Evolutionary conservation across 2,329 filamentous ascomycete genomes (phyloP).

Genomic region (Cercospora berteroae): DNA sequence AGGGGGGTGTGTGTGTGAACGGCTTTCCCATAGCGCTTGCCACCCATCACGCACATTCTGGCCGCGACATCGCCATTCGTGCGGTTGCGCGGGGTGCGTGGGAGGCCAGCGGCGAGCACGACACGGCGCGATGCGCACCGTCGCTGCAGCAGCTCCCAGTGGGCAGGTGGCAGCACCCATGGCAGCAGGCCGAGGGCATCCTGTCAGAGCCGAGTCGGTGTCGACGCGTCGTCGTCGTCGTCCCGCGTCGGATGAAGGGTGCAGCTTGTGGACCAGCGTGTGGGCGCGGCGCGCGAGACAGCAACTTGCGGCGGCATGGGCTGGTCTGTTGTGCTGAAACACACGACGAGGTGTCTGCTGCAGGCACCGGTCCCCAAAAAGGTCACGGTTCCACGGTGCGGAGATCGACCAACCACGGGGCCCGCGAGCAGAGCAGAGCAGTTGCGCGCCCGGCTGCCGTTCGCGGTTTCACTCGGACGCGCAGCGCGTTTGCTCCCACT

Average conservation of each 20-base stretch:
- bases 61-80: neutral
- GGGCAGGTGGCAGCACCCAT: constrained; percentile 18
- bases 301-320: neutral
- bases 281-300: neutral
- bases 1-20: neutral
- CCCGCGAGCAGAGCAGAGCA: neutral
- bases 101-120: neutral
- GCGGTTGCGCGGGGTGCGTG: neutral
- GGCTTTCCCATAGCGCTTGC: constrained; percentile 23
- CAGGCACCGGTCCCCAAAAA: neutral
- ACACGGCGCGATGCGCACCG: constrained; percentile 9
- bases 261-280: neutral
- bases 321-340: constrained; percentile 25
- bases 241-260: neutral
- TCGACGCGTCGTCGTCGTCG: constrained; percentile 19
- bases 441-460: neutral
- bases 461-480: constrained; percentile 23
- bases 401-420: constrained; percentile 3
- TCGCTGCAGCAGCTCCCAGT: constrained; percentile 15
- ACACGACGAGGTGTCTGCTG: constrained; percentile 11
- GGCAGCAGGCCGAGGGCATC: neutral
- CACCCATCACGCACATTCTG: constrained; percentile 5
- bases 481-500: neutral
- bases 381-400: constrained; percentile 7
- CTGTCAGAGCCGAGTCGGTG: constrained; percentile 13